These are phyloP conservation scores for Dimargaris xerosporica DNA, from an alignment of 192 early-diverging fungal species.

Conservation along the genomic window DNA sequence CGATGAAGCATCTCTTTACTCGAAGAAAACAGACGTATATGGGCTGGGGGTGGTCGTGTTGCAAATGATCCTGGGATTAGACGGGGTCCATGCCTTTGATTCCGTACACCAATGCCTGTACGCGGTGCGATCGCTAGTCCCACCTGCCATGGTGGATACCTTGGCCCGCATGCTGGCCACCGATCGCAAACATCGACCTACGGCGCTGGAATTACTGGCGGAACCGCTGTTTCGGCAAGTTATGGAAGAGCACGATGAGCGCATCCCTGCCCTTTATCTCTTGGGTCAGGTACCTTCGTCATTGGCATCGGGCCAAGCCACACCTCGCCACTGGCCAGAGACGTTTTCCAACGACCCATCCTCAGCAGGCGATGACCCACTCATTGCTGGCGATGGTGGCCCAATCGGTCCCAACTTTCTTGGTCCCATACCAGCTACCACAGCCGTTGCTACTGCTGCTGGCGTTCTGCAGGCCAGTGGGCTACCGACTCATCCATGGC, in stretches of 20 bases:
- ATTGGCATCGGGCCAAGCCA: slow-evolving; percentile 25
- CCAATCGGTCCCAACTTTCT: slow-evolving; percentile 4
- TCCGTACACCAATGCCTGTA: slow-evolving; percentile 33
- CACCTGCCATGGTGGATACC: slow-evolving; percentile 29
- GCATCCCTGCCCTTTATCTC: slow-evolving; percentile 11
- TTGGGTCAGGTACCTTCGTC: slow-evolving; percentile 23
- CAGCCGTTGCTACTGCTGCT: not conserved
- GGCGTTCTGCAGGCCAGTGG: not conserved
- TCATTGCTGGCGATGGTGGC: slow-evolving; percentile 12
- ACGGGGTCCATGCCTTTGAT: slow-evolving; percentile 33
- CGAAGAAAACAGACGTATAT: slow-evolving; percentile 63
- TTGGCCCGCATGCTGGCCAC: slow-evolving; percentile 40
- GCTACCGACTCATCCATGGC: too few species aligned
- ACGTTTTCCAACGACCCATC: not conserved
- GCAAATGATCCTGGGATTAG: slow-evolving; percentile 55
- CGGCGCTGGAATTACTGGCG: slow-evolving; percentile 55
- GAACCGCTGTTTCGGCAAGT: slow-evolving; percentile 50
- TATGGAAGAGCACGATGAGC: slow-evolving; percentile 2
- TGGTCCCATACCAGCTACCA: slow-evolving; percentile 3
- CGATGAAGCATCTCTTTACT: too few species aligned
- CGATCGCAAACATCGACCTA: slow-evolving; percentile 57
- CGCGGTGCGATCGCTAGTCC: slow-evolving; percentile 29
- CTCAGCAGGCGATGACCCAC: slow-evolving; percentile 13
- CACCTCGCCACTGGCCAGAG: slow-evolving; percentile 16
- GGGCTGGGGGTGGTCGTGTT: slow-evolving; percentile 46